phyloP scores from a whole-genome alignment of 371 early-diverging fungal species.

The Mortierella sp. region DNA sequence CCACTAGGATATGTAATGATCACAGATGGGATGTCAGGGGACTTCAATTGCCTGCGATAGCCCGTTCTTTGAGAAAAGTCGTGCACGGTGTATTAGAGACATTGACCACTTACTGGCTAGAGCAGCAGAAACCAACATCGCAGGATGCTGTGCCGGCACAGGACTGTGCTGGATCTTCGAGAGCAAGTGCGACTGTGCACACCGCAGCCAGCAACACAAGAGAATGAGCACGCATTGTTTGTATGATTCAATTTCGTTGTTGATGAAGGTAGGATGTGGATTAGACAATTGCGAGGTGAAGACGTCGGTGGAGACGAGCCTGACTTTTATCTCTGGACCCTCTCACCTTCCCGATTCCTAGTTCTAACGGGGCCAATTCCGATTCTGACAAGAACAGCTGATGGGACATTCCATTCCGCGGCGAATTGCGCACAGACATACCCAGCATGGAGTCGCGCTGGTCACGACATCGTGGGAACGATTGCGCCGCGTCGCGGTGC shows the following conservation, averaged over 20 bases:
- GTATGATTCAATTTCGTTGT: not conserved
- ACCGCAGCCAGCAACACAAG: slow-evolving; percentile 16
- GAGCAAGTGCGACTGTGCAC: slow-evolving; percentile 17
- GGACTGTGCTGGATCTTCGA: slow-evolving; percentile 11
- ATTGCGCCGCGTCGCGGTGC: too few species aligned
- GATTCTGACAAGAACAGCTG: not conserved
- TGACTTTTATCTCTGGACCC: too few species aligned
- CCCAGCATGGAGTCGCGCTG: too few species aligned
- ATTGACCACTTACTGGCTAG: slow-evolving; percentile 22
- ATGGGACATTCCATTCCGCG: too few species aligned
- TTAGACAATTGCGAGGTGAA: not conserved
- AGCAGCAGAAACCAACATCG: slow-evolving; percentile 45
- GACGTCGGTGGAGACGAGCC: not conserved
- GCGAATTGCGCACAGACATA: too few species aligned
- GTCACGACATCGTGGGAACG: too few species aligned
- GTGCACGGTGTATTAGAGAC: not conserved
- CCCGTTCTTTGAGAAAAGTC: too few species aligned
- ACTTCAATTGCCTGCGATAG: too few species aligned
- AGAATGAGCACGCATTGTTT: slow-evolving; percentile 20
- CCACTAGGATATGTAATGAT: slow-evolving; percentile 7
- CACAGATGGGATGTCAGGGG: not conserved
- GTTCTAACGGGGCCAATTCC: slow-evolving; percentile 8
- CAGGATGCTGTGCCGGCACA: slow-evolving; percentile 27
- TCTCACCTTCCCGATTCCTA: not conserved
- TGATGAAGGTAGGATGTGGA: not conserved